Base-by-base conservation (phyloP, 2,329 filamentous ascomycete species). In the Pseudogymnoascus destructans region DNA sequence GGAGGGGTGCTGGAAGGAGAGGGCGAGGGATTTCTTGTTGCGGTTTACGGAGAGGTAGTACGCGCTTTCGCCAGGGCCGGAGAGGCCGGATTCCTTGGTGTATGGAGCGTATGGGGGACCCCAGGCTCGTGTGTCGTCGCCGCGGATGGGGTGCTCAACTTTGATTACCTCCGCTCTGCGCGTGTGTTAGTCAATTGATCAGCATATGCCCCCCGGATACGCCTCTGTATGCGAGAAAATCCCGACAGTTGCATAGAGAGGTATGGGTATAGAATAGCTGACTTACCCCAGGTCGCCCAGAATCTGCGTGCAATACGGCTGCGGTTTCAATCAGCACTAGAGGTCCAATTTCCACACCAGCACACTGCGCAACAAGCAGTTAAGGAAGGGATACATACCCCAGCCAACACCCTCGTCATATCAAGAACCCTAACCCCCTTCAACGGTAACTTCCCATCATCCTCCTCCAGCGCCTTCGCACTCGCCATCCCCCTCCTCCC, bases 281-380 rank as follows among this genome's bases (percentile, higher is more conserved):
- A 63, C 82, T 71, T 82, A 95, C 92, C 93, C 93, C 65, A 98
- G 79, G 72, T 98, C 93, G 59, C 92, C 93, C 8, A 98, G 74
- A 58, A 98, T 96, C 71, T 98, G 93, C 35, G 93, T 97, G 67
- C 90, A 96, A 69, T 97, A 97, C 64, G 93, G 93, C 89, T 97
- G 67, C 11, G 27, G 59, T 27, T 8, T 33, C 38, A 57, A 55
- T 60, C 57, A 56, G 15, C 54, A 6, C 30, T 42, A 25, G 25
- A 32, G 27, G 27, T 32, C 33, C n/a, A 17, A 9, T 25, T n/a
- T n/a, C 25, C 25, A 52, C 11, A 19, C 6, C n/a, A 7, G 6
- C 17, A 13, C 17, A 11, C 3, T 40, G 32, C 11, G 27, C 21
- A 27, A 46, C 59, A 7, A 38, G 54, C 42, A 58, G 15, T 4